A percentile compares a stretch with the other conserved stretches of the same genome.
phyloP scores from a whole-genome alignment of 2,329 filamentous ascomycete genomes.

The Fusarium musae region DNA sequence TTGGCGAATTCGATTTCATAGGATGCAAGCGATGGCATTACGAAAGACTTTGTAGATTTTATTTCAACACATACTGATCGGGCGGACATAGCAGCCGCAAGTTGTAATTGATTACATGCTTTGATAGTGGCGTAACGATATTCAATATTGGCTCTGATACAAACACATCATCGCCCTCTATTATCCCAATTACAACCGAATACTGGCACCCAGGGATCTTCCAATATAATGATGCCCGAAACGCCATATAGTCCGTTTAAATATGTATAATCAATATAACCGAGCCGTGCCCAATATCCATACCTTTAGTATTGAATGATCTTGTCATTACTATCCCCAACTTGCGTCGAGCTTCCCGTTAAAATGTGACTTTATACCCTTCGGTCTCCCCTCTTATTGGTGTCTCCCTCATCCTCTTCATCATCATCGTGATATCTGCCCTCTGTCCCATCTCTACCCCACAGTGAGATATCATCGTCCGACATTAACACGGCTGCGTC shows the following conservation, averaged over 20 bases:
- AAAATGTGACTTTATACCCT: background rate
- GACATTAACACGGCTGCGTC: constrained; percentile 66
- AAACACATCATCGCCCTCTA: constrained; percentile 5
- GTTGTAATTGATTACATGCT: constrained; percentile 10
- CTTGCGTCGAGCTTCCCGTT: constrained; percentile 3
- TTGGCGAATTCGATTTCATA: constrained; percentile 31
- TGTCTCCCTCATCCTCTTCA: constrained; percentile 41
- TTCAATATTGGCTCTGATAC: constrained; percentile 32
- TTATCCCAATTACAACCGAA: background rate
- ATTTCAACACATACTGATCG: background rate
- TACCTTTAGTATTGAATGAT: background rate
- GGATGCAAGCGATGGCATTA: constrained; percentile 32
- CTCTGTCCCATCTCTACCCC: constrained; percentile 57
- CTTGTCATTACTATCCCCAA: constrained; percentile 1
- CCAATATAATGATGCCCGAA: constrained; percentile 24
- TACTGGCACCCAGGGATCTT: background rate
- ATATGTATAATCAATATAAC: background rate
- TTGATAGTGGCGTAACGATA: constrained; percentile 30
- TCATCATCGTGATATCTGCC: constrained; percentile 50
- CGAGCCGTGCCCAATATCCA: background rate
- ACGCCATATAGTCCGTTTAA: constrained; percentile 37
- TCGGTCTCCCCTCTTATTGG: constrained; percentile 27
- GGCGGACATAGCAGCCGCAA: constrained; percentile 9
- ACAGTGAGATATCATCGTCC: constrained; percentile 69
- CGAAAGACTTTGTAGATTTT: background rate